Conservation (phyloP, 2,329 filamentous ascomycete species). For the Hypoxylon sp. region DNA sequence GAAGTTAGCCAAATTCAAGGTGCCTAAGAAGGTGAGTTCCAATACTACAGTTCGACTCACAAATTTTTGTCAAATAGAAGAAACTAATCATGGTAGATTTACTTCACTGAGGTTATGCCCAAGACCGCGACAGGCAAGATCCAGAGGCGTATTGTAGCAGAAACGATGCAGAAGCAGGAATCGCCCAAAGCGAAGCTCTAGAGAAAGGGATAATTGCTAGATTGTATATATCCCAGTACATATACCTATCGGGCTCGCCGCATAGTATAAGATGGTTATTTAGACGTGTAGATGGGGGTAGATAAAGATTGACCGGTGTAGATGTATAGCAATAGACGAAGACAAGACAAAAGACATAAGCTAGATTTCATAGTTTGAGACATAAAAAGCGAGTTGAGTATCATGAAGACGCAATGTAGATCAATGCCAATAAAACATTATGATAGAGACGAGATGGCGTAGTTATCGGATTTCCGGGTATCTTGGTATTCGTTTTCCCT, state of each 20-base stretch:
- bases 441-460: slow-evolving; percentile 30
- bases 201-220: slow-evolving; percentile 23
- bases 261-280: slow-evolving; percentile 10
- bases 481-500: slow-evolving; percentile 40
- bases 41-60: not conserved
- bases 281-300: slow-evolving; percentile 7
- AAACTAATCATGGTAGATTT: slow-evolving; percentile 66
- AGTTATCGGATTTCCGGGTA: slow-evolving; percentile 45
- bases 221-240: slow-evolving; percentile 5
- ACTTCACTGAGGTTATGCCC: slow-evolving; percentile 86
- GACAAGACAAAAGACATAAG: slow-evolving; percentile 3
- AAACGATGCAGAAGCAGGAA: slow-evolving; percentile 83
- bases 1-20: slow-evolving; percentile 85
- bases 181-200: slow-evolving; percentile 68
- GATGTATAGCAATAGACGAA: slow-evolving; percentile 12
- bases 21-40: slow-evolving; percentile 79
- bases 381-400: slow-evolving; percentile 13
- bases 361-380: slow-evolving; percentile 7
- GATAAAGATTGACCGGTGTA: not conserved
- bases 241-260: slow-evolving; percentile 5
- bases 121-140: slow-evolving; percentile 96
- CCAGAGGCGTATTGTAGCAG: slow-evolving; percentile 87
- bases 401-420: slow-evolving; percentile 22
- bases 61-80: slow-evolving; percentile 1
- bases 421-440: slow-evolving; percentile 29